Evolutionary conservation across 2,329 filamentous ascomycete genomes (phyloP).

Genomic region (Alternaria conjuncta): DNA sequence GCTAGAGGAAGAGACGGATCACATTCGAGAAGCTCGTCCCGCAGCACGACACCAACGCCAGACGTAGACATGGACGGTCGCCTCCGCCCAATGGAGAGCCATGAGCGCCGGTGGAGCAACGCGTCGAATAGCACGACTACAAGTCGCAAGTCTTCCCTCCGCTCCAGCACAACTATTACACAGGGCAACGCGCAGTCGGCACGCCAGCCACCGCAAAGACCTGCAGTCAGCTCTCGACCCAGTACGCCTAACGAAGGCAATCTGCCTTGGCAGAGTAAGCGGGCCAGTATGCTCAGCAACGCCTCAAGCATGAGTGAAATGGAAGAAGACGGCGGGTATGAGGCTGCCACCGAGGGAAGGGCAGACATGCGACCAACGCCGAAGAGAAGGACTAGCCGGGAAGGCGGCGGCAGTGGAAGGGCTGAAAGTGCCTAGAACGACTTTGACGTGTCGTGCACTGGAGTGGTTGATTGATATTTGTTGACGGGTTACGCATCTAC

Average conservation of each 20-base stretch:
- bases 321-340: slow-evolving; percentile 18
- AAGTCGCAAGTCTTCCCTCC: slow-evolving; percentile 20
- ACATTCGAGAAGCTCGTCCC: slow-evolving; percentile 43
- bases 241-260: slow-evolving; percentile 36
- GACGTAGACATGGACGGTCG: slow-evolving; percentile 40
- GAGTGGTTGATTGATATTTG: background rate
- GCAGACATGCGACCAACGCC: background rate
- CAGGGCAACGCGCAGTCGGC: slow-evolving; percentile 36
- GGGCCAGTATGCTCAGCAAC: slow-evolving; percentile 43
- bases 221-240: slow-evolving; percentile 20
- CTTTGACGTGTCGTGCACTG: background rate
- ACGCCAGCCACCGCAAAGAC: slow-evolving; percentile 25
- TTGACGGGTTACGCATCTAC: background rate
- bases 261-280: slow-evolving; percentile 37
- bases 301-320: slow-evolving; percentile 26
- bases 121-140: slow-evolving; percentile 36
- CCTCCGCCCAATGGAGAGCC: slow-evolving; percentile 24
- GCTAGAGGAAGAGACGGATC: slow-evolving; percentile 30
- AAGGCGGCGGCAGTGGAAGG: slow-evolving; percentile 16
- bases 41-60: slow-evolving; percentile 41
- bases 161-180: slow-evolving; percentile 29
- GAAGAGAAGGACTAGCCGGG: slow-evolving; percentile 15
- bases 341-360: slow-evolving; percentile 7
- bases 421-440: slow-evolving; percentile 26
- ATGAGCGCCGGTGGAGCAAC: slow-evolving; percentile 44